Base-by-base conservation (phyloP, 352 stramenopile species). In the Pythium graminicola region DNA sequence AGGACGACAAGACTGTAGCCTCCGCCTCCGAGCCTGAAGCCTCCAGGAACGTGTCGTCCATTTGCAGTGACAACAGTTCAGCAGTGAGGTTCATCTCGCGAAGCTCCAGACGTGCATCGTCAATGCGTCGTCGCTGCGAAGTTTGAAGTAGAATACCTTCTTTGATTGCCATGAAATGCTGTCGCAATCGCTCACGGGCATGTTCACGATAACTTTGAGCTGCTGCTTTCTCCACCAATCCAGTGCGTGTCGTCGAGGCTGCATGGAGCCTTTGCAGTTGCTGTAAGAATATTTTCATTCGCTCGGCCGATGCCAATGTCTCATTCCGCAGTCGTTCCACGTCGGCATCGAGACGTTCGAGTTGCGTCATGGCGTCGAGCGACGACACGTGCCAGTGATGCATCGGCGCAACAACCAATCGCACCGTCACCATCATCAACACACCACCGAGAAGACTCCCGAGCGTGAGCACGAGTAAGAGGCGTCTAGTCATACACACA, bases 171-270 rank as follows among this genome's bases (percentile, higher is more conserved):
- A 63, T 60, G 8, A 49, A 48, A 16, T 60, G 48, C 31, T 62
- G 36, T n/a, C 32, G 35, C 2, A 68, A 35, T 2, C 46, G 42
- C 8, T 63, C 54, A 28, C 38, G 47, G n/a, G 60, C 60, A 22
- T 60, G 54, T 26, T 63, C 60, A 11, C 60, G 54, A 45, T 63
- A 68, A 44, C 60, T 60, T 29, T 68, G 54, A 36, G 50, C 49
- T 0, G 61, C 61, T 2, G 61, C 61, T 27, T 63, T 57, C 24
- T 69, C 49, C 42, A 68, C 60, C 13, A 68, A 50, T 2, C 9
- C 50, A 11, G 60, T 63, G 16, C 60, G 48, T 20, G 38, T 50
- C 6, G 54, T 40, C 7, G 60, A 48, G 2, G 40, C 32, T 1
- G 53, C 60, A 39, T 63, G 60, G 28, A 60, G 28, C 20, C 50